Evolutionary conservation across 768 basidiomycete genomes (phyloP), one percentile per base, ranked within the genome.

Genomic region (Serpula lacrymans): DNA sequence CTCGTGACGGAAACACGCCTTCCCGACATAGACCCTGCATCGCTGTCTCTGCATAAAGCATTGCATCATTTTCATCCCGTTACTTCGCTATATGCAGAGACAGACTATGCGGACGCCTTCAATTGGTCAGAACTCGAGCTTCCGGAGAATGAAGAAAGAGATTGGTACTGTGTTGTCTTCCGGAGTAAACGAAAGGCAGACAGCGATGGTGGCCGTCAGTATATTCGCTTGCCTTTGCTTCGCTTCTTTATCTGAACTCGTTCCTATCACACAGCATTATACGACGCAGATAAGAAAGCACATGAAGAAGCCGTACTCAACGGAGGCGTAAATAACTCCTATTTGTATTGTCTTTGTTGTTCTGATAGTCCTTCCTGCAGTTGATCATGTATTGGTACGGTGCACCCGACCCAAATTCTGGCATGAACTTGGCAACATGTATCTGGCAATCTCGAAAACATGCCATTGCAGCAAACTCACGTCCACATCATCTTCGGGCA

Each of bases 321-420:
- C 44, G 88, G 90, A 49, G 89, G 90, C 14, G 86, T 90, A 57
- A 58, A 82, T 69, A 34, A 14, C 18, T 31, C 14, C 32, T 29
- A 6, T 23, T 9, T 3, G 9, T 37, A 41, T n/a, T 11, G 21
- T 38, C 33, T 34, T 17, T 31, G 24, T 17, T 38, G 14, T 14
- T 37, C 29, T 49, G 37, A 56, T 29, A 22, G 14, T 45, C 41
- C 28, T 29, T 24, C 31, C 16, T 26, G 28, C 43, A 89, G 78
- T 69, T 97, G 23, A 76, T 96, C 37, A 70, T 94, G 58, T 97
- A 97, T 60, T 97, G 95, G 94, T 94, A 92, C 51, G 93, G 93
- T 8, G 73, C 84, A 22, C 93, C 93, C 1, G 67, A 88, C 50
- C 73, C 74, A 35, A 58, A 70, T 26, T 86, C 87, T 0, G 82